Conservation (phyloP, 73 alveolate genomes). For the Paramecium sonneborni region DNA sequence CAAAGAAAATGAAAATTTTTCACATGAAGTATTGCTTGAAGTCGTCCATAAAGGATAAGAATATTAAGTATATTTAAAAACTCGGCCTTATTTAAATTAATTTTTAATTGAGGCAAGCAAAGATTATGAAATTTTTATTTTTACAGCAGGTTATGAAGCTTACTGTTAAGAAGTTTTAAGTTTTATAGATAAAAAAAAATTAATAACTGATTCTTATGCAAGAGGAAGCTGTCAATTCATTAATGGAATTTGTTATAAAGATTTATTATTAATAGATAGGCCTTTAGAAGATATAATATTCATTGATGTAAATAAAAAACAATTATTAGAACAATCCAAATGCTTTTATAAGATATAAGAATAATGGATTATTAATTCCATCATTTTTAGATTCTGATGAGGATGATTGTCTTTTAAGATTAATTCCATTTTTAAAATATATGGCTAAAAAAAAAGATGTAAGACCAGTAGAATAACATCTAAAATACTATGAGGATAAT, state of each 20-base stretch:
- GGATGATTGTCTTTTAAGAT: constrained; percentile 24
- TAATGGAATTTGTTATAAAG: constrained; percentile 35
- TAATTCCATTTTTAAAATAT: constrained; percentile 12
- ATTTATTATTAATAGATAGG: background rate
- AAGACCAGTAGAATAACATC: background rate
- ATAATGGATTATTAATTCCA: constrained; percentile 1
- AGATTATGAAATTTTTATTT: constrained; percentile 20
- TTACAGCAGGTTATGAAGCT: constrained; percentile 47
- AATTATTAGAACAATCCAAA: constrained; percentile 31
- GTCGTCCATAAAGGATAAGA: constrained; percentile 2
- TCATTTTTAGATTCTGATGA: constrained; percentile 12
- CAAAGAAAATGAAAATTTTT: constrained; percentile 17
- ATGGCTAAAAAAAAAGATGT: background rate
- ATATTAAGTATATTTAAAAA: background rate
- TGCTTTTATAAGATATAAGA: background rate
- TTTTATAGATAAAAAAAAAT: background rate
- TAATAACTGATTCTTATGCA: constrained; percentile 31
- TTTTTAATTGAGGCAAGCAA: background rate
- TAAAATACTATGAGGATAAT: background rate
- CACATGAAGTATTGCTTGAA: constrained; percentile 1
- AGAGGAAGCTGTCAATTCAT: constrained; percentile 23
- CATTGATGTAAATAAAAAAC: background rate
- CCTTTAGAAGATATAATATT: constrained; percentile 16
- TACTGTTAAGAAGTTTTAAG: constrained; percentile 18
- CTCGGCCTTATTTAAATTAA: background rate